phyloP scores from a whole-genome alignment of 208 protist genomes.

The Wallacemonas rigidus region DNA sequence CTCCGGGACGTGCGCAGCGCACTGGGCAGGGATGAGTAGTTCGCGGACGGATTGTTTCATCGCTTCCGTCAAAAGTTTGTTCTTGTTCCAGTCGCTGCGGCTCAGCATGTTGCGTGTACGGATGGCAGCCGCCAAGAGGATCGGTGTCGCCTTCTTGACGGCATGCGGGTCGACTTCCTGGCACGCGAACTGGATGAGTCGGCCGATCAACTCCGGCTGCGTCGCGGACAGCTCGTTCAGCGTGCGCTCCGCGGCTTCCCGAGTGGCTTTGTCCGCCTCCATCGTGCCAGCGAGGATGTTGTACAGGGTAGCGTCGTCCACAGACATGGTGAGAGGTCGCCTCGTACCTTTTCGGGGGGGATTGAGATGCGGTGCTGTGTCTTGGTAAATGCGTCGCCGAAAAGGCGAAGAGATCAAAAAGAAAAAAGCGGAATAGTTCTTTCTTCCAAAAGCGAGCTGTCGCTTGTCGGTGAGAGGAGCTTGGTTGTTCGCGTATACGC shows the following conservation, averaged over 20 bases:
- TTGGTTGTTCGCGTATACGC: too few relatives aligned
- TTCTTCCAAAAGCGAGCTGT: not conserved
- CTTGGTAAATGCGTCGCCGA: too few relatives aligned
- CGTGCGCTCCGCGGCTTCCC: slow-evolving; percentile 67
- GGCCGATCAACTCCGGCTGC: slow-evolving; percentile 55
- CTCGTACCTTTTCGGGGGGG: not conserved
- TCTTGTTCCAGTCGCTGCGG: slow-evolving; percentile 76
- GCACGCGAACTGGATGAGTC: slow-evolving; percentile 61
- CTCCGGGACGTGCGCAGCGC: slow-evolving; percentile 65
- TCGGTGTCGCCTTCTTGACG: slow-evolving; percentile 24
- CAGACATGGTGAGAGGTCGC: slow-evolving; percentile 10
- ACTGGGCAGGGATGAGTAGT: slow-evolving; percentile 64
- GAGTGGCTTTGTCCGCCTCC: slow-evolving; percentile 55
- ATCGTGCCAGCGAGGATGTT: slow-evolving; percentile 72
- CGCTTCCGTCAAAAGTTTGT: slow-evolving; percentile 51
- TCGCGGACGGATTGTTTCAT: slow-evolving; percentile 47
- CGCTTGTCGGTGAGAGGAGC: too few relatives aligned
- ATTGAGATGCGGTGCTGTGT: too few relatives aligned
- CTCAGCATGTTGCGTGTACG: slow-evolving; percentile 76
- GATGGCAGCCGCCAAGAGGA: slow-evolving; percentile 67
- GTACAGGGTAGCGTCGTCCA: slow-evolving; percentile 49
- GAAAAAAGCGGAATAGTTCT: slow-evolving; percentile 8
- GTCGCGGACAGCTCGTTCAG: slow-evolving; percentile 45
- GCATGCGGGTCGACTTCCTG: slow-evolving; percentile 20
- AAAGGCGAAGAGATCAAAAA: slow-evolving; percentile 7